Base-by-base conservation (phyloP, 2,329 filamentous ascomycete species). In the Sporothrix mexicana region DNA sequence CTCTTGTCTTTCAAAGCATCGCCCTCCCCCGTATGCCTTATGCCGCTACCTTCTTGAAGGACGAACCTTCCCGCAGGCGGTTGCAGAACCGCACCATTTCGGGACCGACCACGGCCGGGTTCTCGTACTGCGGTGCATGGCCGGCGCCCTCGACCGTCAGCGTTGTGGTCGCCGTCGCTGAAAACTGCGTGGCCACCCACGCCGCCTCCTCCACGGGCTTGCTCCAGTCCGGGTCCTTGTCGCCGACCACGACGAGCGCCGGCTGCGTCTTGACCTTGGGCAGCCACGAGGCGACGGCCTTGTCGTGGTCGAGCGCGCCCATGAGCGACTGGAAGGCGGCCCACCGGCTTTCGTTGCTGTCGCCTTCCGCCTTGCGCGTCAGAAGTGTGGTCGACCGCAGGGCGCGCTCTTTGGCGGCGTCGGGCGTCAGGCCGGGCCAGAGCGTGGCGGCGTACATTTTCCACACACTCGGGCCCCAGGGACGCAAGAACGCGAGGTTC, bases 141-240 rank as follows among this genome's bases (percentile, higher is more conserved):
- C 76, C 76, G 8, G 71, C 73, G 4, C 71, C 75, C 3, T 66
- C 45, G 20, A 74, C 76, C 0, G 25, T 45, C 12, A 76, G 49
- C 8, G 62, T 74, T 12, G 70, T 70, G 13, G 71, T 67, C 5
- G 30, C 17, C 7, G 7, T 69, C 23, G 49, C 66, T 13, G 49
- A 30, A 67, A 77, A 77, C 30, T 75, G 66, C 20, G 69, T 59
- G 10, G 74, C 74, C 17, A 76, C 73, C 76, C 76, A 77, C 23
- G 23, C 57, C n/a, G 76, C 76, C 73, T 77, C 76, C 49, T 62
- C 74, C 20, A 73, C 4, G 6, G 76, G 76, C 25, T 74, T 53
- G 41, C 36, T 61, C 74, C 74, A 77, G 74, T 77, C 76, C 6
- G 76, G 76, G 72, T 77, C 76, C 45, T 73, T 69, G 55, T 74